Evolutionary conservation across 2,329 filamentous ascomycete species (phyloP).

Genomic region (Calycina herbarum): DNA sequence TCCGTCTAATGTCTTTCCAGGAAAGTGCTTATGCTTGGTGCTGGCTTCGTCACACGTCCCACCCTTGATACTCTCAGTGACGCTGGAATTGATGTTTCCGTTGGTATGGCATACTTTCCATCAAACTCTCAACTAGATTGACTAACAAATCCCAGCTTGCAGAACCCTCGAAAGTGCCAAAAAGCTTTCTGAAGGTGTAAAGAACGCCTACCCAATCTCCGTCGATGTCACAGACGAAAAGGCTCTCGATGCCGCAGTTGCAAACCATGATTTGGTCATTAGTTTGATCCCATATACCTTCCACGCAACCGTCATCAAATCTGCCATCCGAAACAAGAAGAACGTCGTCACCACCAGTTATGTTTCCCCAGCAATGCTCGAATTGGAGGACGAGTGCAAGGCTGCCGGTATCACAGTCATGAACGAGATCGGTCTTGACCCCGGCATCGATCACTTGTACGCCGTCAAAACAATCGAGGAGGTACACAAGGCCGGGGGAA

Average conservation of each 20-base stretch:
- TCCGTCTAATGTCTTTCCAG: constrained; percentile 19
- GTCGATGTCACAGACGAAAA: constrained; percentile 78
- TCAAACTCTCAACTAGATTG: neutral
- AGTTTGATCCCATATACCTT: constrained; percentile 88
- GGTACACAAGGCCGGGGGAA: constrained; percentile 85
- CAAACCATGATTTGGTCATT: constrained; percentile 77
- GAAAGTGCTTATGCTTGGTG: constrained; percentile 50
- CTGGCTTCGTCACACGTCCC: constrained; percentile 56
- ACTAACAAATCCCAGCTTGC: constrained; percentile 58
- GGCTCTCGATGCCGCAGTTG: constrained; percentile 78
- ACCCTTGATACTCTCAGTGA: constrained; percentile 59
- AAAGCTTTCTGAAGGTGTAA: constrained; percentile 70
- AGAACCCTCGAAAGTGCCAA: constrained; percentile 76
- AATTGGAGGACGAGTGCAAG: constrained; percentile 80
- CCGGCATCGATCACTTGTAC: constrained; percentile 70
- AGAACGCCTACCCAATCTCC: constrained; percentile 72
- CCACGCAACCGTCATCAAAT: constrained; percentile 88
- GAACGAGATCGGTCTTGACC: constrained; percentile 89
- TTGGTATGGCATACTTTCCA: constrained; percentile 44
- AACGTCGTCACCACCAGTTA: constrained; percentile 95
- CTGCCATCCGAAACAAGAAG: constrained; percentile 90
- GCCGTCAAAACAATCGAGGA: constrained; percentile 85
- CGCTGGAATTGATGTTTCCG: constrained; percentile 56
- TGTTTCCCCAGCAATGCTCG: constrained; percentile 88
- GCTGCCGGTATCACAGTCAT: constrained; percentile 93